Evolutionary conservation across 2,329 filamentous ascomycete genomes (phyloP).

Genomic region (Beauveria varroae): DNA sequence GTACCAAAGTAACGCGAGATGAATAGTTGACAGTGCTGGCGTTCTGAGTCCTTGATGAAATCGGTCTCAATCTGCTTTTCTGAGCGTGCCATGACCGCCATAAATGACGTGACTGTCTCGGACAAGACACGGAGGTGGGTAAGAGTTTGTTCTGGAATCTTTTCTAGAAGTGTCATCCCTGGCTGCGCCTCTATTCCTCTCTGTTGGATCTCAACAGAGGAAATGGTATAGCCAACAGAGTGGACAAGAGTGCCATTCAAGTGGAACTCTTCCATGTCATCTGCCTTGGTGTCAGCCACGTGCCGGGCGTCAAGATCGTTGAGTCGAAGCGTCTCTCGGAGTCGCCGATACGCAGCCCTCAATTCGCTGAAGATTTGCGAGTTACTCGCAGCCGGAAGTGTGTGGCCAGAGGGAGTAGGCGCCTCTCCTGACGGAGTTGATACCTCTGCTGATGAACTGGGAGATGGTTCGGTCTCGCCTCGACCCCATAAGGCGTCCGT

Average conservation of each 20-base stretch:
- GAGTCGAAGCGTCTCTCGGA: slow-evolving; percentile 49
- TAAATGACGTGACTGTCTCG: slow-evolving; percentile 81
- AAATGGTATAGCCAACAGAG: slow-evolving; percentile 75
- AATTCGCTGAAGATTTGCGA: slow-evolving; percentile 42
- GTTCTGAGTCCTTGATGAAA: slow-evolving; percentile 58
- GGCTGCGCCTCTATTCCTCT: slow-evolving; percentile 70
- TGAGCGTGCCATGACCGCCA: slow-evolving; percentile 64
- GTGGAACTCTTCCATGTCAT: slow-evolving; percentile 37
- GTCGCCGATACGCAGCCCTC: slow-evolving; percentile 51
- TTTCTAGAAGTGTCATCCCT: slow-evolving; percentile 70
- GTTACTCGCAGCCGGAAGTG: slow-evolving; percentile 12
- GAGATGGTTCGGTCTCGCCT: slow-evolving; percentile 27
- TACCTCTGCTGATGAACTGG: slow-evolving; percentile 35
- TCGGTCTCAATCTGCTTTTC: slow-evolving; percentile 57
- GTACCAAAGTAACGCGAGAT: slow-evolving; percentile 46
- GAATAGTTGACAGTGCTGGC: slow-evolving; percentile 72
- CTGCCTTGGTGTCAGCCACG: slow-evolving; percentile 21
- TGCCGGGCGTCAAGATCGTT: slow-evolving; percentile 43
- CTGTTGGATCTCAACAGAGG: slow-evolving; percentile 84
- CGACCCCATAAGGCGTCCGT: slow-evolving; percentile 34
- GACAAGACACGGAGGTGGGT: slow-evolving; percentile 83
- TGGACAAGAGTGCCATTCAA: slow-evolving; percentile 54
- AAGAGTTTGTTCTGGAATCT: slow-evolving; percentile 73
- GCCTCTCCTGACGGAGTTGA: slow-evolving; percentile 29
- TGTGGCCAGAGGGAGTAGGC: slow-evolving; percentile 15